phyloP scores from a whole-genome alignment of 768 basidiomycete species.

The Suillus decipiens region DNA sequence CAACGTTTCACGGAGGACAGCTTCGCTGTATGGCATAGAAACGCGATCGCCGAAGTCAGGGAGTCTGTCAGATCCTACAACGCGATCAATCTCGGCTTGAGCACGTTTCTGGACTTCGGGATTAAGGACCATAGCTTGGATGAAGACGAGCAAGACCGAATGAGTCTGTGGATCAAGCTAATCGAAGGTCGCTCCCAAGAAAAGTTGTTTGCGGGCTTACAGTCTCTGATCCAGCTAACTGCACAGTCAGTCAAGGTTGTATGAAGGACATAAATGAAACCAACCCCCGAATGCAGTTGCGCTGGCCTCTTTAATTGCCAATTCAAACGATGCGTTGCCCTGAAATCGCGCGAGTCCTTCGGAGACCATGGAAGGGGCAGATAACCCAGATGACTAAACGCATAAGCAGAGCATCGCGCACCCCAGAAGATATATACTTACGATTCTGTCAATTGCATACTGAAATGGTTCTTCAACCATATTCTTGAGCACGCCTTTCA shows the following conservation, averaged over 20 bases:
- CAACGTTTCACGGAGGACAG: constrained; percentile 28
- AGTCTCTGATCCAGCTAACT: constrained; percentile 11
- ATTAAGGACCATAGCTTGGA: constrained; percentile 21
- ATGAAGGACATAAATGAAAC: not conserved
- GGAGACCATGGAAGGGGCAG: constrained; percentile 40
- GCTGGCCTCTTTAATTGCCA: constrained; percentile 13
- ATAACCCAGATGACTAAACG: constrained; percentile 31
- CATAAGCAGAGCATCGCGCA: not conserved
- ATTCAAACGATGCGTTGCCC: constrained; percentile 3
- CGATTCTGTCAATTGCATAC: constrained; percentile 11
- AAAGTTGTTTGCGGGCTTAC: not conserved
- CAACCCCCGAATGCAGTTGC: constrained; percentile 15
- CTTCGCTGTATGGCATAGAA: constrained; percentile 18
- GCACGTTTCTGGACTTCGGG: constrained; percentile 16
- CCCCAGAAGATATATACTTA: constrained; percentile 2
- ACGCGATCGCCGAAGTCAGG: constrained; percentile 15
- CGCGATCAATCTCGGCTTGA: constrained; percentile 18
- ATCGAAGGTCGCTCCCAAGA: not conserved
- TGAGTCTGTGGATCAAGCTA: constrained; percentile 11
- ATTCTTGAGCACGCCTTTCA: constrained; percentile 31
- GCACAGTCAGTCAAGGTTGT: not conserved
- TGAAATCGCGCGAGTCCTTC: constrained; percentile 9
- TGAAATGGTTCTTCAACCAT: constrained; percentile 13
- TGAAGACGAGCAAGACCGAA: constrained; percentile 11
- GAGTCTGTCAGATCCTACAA: constrained; percentile 13